Conservation (phyloP, 768 basidiomycete genomes). For the Tricholoma bakamatsutake region DNA sequence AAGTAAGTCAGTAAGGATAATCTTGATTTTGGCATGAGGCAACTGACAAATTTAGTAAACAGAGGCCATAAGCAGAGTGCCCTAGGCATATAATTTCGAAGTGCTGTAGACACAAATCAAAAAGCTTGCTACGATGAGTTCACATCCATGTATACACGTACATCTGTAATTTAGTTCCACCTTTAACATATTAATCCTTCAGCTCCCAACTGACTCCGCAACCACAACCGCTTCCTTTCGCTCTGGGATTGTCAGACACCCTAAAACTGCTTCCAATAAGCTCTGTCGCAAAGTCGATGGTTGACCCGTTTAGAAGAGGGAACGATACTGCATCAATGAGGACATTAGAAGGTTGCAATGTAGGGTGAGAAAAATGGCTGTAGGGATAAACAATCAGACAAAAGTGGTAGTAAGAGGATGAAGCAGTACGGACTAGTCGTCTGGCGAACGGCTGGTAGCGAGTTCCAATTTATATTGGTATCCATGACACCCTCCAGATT, state of each 20-base stretch:
- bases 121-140: background rate
- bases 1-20: too few relatives aligned
- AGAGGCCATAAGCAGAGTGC: too few relatives aligned
- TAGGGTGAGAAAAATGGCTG: conserved; percentile 71
- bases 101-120: too few relatives aligned
- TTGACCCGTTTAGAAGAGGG: conserved; percentile 78
- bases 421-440: conserved; percentile 73
- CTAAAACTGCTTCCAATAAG: conserved; percentile 91
- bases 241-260: conserved; percentile 80
- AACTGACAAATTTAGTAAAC: too few relatives aligned
- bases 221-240: conserved; percentile 86
- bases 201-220: conserved; percentile 97
- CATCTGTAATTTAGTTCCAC: background rate
- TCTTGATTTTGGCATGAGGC: too few relatives aligned
- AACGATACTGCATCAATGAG: conserved; percentile 86
- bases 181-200: conserved; percentile 35
- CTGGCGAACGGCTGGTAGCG: conserved; percentile 50
- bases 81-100: too few relatives aligned
- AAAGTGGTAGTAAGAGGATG: background rate
- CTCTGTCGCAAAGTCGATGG: conserved; percentile 88
- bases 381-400: conserved; percentile 4
- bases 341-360: conserved; percentile 65
- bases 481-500: conserved; percentile 95
- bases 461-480: conserved; percentile 95
- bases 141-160: background rate